Percentiles rank a stretch among this genome's conserved stretches.
Evolutionary conservation across 2,329 filamentous ascomycete genomes (phyloP).

Genomic region (Cladophialophora chaetospira): DNA sequence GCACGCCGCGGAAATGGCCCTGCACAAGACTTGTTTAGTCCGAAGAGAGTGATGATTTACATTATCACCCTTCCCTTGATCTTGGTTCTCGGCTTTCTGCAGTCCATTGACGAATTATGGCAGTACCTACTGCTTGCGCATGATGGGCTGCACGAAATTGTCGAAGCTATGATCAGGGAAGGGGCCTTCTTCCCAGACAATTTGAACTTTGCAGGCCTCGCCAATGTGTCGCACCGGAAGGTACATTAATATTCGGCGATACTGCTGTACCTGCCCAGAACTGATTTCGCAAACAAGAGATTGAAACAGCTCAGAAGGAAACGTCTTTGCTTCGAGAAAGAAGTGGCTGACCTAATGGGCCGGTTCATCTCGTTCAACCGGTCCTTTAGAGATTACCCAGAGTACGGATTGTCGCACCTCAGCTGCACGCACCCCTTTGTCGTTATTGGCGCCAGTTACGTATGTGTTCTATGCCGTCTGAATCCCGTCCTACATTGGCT

Average conservation of each 20-base stretch:
- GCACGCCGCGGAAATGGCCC: neutral
- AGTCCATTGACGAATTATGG: neutral
- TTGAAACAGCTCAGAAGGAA: neutral
- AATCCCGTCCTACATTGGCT: no score
- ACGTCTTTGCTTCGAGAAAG: neutral
- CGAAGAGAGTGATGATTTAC: neutral
- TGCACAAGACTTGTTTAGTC: no score
- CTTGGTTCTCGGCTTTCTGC: neutral
- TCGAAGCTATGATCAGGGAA: neutral
- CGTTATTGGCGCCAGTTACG: no score
- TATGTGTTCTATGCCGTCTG: no score
- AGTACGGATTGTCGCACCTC: neutral
- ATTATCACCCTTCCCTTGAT: neutral
- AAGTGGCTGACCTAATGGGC: neutral
- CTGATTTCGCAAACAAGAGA: neutral
- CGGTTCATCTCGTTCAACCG: neutral
- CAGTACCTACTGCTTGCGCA: neutral
- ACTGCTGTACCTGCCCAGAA: neutral
- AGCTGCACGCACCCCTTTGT: neutral
- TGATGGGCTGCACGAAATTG: neutral
- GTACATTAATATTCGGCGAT: neutral
- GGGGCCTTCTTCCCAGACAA: neutral
- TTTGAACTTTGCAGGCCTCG: neutral
- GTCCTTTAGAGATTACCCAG: neutral
- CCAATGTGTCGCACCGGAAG: neutral